Evolutionary conservation across 1,284 basidiomycete species (phyloP), one percentile per base, ranked within the genome.

Genomic region (Trichosporon sp.): DNA sequence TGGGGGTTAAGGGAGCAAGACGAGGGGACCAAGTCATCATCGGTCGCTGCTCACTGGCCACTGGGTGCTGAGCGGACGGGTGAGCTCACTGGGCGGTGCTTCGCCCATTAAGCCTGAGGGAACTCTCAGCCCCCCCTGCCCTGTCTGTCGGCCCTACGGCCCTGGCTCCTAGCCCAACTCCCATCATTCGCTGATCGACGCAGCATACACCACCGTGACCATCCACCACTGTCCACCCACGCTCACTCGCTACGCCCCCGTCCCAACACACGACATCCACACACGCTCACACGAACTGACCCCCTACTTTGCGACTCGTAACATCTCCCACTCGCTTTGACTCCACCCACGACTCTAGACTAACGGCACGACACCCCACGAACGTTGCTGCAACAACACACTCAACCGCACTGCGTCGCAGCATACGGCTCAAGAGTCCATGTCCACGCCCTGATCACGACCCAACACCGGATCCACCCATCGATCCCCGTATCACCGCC

Each of bases 171-270:
- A 19, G 48, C n/a, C 48, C 48, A 14, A 16, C 2, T 31, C 14
- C 31, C 31, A 16, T 61, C 31, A 61, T 31, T 61, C 56, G 56
- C 26, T 61, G 56, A 61, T 61, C 56, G 56, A 61, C 56, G 32
- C 56, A 61, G 56, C 19, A 31, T 4, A 21, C 31, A 31, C 26
- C 56, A 32, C 56, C 7, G 8, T 4, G 31, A 32, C 31, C 26
- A 16, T 10, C 10, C 56, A 11, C 31, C 54, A 7, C 6, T 21
- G 5, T 7, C 31, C 56, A 61, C 26, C 26, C 56, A 32, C 31
- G 6, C 26, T 10, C 26, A 61, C 26, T 5, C 56, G 14, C 56
- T n/a, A 51, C 4, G 19, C 48, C 26, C 26, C 26, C 26, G 26
- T 26, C 26, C 26, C 26, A 26, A 51, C 48, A 51, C 48, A 51